Evolutionary conservation across 768 basidiomycete species (phyloP).

Genomic region (Boletus sp.): DNA sequence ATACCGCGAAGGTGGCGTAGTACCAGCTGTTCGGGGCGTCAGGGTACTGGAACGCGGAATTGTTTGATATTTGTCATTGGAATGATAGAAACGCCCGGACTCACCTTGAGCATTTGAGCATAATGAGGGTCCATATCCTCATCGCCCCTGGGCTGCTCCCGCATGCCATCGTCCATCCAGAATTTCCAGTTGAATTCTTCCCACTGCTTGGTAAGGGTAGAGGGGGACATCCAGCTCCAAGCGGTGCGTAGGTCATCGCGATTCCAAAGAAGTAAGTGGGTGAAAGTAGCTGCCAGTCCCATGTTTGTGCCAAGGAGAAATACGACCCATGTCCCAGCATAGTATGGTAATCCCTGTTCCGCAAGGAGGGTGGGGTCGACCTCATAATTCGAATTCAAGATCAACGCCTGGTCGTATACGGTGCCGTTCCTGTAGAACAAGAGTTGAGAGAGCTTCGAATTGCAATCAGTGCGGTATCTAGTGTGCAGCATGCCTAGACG

Average conservation of each 20-base stretch:
- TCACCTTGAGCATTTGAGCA: constrained; percentile 46
- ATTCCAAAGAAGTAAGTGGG: constrained; percentile 53
- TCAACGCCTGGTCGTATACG: constrained; percentile 47
- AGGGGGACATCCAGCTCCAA: constrained; percentile 45
- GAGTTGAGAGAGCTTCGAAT: constrained; percentile 41
- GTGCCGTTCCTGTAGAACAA: constrained; percentile 53
- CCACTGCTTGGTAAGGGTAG: constrained; percentile 26
- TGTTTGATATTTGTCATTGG: not conserved
- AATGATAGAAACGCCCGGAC: constrained; percentile 12
- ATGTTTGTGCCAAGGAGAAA: constrained; percentile 16
- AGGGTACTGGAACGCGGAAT: constrained; percentile 26
- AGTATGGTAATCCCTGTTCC: constrained; percentile 35
- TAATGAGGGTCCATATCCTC: constrained; percentile 53
- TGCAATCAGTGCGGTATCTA: not conserved
- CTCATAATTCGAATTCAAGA: constrained; percentile 50
- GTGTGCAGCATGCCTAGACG: constrained; percentile 24
- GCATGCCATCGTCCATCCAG: constrained; percentile 24
- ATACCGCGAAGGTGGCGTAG: constrained; percentile 17
- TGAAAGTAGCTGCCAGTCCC: constrained; percentile 46
- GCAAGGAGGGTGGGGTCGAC: constrained; percentile 49
- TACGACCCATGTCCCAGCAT: constrained; percentile 25
- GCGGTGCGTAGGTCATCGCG: constrained; percentile 44
- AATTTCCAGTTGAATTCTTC: constrained; percentile 35
- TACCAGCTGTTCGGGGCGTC: constrained; percentile 36
- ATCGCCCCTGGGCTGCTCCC: constrained; percentile 31